Evolutionary conservation across 495 filamentous ascomycete genomes (phyloP).

Genomic region (Hyphodiscus hymeniophilus): DNA sequence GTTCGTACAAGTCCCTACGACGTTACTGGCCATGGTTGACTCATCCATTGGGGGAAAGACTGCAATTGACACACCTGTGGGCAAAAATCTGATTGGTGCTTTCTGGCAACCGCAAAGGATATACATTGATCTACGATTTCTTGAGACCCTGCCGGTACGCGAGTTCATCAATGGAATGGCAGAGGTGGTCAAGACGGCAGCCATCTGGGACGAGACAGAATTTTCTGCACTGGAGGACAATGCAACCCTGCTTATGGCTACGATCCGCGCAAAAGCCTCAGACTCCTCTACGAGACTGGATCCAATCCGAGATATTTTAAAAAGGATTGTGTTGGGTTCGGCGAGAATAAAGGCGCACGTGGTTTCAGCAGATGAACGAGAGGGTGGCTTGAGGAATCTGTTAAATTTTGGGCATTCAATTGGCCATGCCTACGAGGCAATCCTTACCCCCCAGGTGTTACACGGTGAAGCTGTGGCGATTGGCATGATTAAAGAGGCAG

Average conservation of each 20-base stretch:
- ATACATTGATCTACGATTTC: slow-evolving; percentile 88
- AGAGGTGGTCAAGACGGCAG: slow-evolving; percentile 96
- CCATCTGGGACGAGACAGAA: slow-evolving; percentile 86
- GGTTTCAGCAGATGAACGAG: slow-evolving; percentile 86
- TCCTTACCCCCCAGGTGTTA: slow-evolving; percentile 88
- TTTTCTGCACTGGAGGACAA: slow-evolving; percentile 80
- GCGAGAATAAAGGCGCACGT: slow-evolving; percentile 88
- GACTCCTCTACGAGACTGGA: slow-evolving; percentile 41
- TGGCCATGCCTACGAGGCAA: slow-evolving; percentile 92
- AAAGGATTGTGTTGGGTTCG: slow-evolving; percentile 80
- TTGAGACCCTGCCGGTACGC: slow-evolving; percentile 81
- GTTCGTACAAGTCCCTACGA: slow-evolving; percentile 94
- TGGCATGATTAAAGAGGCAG: slow-evolving; percentile 96
- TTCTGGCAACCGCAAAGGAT: slow-evolving; percentile 95
- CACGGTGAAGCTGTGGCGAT: slow-evolving; percentile 95
- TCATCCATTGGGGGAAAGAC: slow-evolving; percentile 98
- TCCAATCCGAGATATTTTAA: slow-evolving; percentile 66
- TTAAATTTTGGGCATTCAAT: slow-evolving; percentile 98
- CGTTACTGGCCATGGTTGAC: slow-evolving; percentile 93
- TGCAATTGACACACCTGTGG: slow-evolving; percentile 92
- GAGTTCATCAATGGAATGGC: slow-evolving; percentile 99
- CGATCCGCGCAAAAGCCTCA: slow-evolving; percentile 33
- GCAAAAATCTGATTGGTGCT: slow-evolving; percentile 92
- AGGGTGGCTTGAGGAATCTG: slow-evolving; percentile 89
- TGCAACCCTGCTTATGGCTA: slow-evolving; percentile 63